Conservation (phyloP, 768 basidiomycete species). For the Naganishia vishniacii region DNA sequence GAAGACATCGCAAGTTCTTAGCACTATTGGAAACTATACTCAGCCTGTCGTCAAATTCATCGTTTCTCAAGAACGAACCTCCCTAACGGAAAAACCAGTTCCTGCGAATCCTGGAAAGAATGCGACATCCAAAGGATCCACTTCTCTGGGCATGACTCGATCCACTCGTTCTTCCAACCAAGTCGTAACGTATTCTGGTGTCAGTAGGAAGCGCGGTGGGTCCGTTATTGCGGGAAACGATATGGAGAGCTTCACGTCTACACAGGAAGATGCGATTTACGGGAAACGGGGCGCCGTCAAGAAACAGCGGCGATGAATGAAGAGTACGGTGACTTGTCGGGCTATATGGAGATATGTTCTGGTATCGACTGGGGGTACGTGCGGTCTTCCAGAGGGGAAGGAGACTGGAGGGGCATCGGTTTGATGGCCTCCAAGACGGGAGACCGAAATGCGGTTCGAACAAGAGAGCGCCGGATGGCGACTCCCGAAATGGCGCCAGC, state of each 20-base stretch:
- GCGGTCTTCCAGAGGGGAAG: too few relatives aligned
- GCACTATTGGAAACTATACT: constrained; percentile 8
- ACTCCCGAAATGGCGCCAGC: too few relatives aligned
- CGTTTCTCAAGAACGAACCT: not conserved
- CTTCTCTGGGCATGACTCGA: constrained; percentile 6
- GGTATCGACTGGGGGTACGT: too few relatives aligned
- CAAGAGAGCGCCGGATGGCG: too few relatives aligned
- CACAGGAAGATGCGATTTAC: constrained; percentile 16
- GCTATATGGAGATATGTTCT: too few relatives aligned
- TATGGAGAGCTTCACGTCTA: constrained; percentile 13
- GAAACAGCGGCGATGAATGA: constrained; percentile 2
- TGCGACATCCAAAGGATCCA: not conserved
- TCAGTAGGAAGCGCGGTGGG: constrained; percentile 6
- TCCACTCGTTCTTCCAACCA: constrained; percentile 5
- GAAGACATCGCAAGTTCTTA: not conserved
- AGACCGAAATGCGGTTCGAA: too few relatives aligned
- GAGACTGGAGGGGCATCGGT: too few relatives aligned
- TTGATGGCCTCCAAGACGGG: too few relatives aligned
- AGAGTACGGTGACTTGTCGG: not conserved
- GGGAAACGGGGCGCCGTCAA: not conserved
- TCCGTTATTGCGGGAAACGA: not conserved
- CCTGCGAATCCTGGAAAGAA: not conserved
- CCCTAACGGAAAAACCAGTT: not conserved
- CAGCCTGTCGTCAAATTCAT: not conserved
- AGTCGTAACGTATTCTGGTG: not conserved